These are phyloP conservation scores for Vanrija sp. DNA, from an alignment of 1,284 basidiomycete genomes.

Conservation along the genomic window DNA sequence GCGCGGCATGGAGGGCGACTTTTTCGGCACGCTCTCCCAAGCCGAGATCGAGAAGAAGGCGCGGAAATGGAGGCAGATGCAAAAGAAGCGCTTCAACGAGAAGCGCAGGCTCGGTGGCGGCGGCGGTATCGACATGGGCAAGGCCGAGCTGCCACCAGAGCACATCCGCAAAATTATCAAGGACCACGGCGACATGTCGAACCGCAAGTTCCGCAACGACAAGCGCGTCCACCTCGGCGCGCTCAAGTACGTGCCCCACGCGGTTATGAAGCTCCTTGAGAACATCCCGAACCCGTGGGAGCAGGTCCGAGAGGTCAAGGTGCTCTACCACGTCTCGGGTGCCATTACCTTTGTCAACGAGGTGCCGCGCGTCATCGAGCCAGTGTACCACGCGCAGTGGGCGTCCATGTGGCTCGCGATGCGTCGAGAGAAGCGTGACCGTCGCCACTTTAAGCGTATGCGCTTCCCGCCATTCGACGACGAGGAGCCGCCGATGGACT, in stretches of 20 bases:
- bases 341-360: conserved; percentile 99
- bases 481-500: conserved; percentile 96
- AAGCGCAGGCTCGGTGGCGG: conserved; percentile 48
- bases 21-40: conserved; percentile 42
- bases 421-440: conserved; percentile 97
- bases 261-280: conserved; percentile 97
- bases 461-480: conserved; percentile 99
- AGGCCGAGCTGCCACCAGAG: conserved; percentile 57
- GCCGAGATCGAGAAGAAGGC: conserved; percentile 51
- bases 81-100: conserved; percentile 46
- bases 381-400: conserved; percentile 99
- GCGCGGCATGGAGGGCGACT: conserved; percentile 42
- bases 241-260: conserved; percentile 98
- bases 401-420: conserved; percentile 99
- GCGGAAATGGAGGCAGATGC: conserved; percentile 48
- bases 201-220: conserved; percentile 94
- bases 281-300: conserved; percentile 99
- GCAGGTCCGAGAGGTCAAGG: conserved; percentile 95
- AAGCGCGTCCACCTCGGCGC: conserved; percentile 98
- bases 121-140: conserved; percentile 49
- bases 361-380: conserved; percentile 92
- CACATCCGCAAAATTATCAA: conserved; percentile 97
- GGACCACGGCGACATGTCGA: conserved; percentile 96
- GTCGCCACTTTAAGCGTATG: conserved; percentile 99
- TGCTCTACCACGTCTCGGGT: conserved; percentile 97